Conservation (phyloP, 2,329 filamentous ascomycete species). For the Verticillium nonalfalfae region DNA sequence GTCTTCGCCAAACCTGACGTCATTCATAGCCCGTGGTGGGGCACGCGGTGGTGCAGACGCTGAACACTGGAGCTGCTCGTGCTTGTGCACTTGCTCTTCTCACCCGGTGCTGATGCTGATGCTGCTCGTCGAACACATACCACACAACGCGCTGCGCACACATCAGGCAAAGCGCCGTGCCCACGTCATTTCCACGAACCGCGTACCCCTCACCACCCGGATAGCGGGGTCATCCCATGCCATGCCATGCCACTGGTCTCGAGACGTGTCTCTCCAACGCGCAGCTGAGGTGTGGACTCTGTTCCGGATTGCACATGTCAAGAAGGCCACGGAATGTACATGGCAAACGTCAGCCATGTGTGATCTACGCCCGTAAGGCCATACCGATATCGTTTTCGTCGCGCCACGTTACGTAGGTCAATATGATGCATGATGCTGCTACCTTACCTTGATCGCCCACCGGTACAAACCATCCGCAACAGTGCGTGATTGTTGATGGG, state of each 20-base stretch:
- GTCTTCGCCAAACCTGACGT: too few relatives aligned
- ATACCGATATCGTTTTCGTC: too few relatives aligned
- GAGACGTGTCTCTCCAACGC: background rate
- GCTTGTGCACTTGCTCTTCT: background rate
- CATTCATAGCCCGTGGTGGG: too few relatives aligned
- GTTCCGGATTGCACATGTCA: too few relatives aligned
- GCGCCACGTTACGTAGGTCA: too few relatives aligned
- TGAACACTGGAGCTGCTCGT: background rate
- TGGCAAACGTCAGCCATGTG: background rate
- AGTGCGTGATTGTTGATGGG: background rate
- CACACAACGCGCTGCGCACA: background rate
- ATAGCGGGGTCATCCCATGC: background rate
- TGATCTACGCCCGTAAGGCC: background rate
- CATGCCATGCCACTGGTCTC: background rate
- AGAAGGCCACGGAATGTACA: too few relatives aligned
- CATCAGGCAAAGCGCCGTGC: background rate
- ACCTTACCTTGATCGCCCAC: background rate
- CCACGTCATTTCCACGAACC: background rate
- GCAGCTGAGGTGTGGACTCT: too few relatives aligned
- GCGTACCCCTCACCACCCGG: background rate
- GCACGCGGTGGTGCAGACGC: too few relatives aligned
- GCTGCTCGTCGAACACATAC: too few relatives aligned
- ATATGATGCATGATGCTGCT: background rate
- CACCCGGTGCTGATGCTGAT: too few relatives aligned
- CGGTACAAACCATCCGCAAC: background rate